phyloP scores from a whole-genome alignment of 805 yeast genomes.

The Saccharomycopsis fermentans region DNA sequence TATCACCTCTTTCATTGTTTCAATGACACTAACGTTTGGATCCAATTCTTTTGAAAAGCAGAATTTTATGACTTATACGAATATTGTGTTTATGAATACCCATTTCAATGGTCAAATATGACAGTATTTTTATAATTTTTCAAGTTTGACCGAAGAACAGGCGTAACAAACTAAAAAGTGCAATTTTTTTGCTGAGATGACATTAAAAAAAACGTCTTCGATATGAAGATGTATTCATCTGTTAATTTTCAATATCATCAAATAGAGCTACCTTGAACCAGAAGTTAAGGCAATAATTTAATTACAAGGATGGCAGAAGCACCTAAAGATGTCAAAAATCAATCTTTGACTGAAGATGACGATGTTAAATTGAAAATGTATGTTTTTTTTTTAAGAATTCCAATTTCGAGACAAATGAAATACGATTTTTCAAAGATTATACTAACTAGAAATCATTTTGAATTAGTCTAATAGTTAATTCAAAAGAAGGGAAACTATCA shows the following conservation, averaged over 20 bases:
- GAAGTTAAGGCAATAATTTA: not conserved
- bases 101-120: no score
- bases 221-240: not conserved
- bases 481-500: slow-evolving; percentile 6
- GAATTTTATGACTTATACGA: no score
- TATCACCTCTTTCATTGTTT: slow-evolving; percentile 77
- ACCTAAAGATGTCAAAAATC: not conserved
- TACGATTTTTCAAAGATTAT: not conserved
- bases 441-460: not conserved
- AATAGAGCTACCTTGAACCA: not conserved
- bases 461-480: slow-evolving; percentile 22
- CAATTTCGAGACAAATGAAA: not conserved
- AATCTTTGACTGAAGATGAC: not conserved
- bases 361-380: not conserved
- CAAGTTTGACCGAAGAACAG: no score
- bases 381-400: not conserved
- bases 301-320: not conserved
- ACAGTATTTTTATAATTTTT: no score
- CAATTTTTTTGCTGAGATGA: not conserved
- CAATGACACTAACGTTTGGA: no score
- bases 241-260: no score
- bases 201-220: not conserved
- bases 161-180: no score
- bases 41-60: no score
- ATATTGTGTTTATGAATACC: no score